Percentiles rank a stretch among this genome's conserved stretches.
Evolutionary conservation across 768 basidiomycete genomes (phyloP).

Genomic region (Serendipita sp.): DNA sequence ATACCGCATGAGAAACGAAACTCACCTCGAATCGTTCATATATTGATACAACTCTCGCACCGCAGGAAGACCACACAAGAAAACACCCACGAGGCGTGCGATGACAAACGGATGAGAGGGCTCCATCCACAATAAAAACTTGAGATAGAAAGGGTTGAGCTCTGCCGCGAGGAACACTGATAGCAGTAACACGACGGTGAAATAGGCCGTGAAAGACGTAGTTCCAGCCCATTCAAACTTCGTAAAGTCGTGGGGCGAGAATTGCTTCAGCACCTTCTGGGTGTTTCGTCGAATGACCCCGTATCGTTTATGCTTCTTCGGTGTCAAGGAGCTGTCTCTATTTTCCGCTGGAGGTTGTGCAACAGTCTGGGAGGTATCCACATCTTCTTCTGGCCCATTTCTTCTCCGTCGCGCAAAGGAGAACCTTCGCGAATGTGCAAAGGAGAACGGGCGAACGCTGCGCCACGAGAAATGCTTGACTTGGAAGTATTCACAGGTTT

Average conservation of each 20-base stretch:
- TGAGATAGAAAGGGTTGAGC: slow-evolving; percentile 76
- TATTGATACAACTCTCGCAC: slow-evolving; percentile 74
- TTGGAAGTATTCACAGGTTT: slow-evolving; percentile 72
- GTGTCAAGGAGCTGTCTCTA: background rate
- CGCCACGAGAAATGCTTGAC: slow-evolving; percentile 33
- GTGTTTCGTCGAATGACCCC: slow-evolving; percentile 66
- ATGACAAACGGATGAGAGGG: slow-evolving; percentile 79
- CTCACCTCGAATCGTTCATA: slow-evolving; percentile 61
- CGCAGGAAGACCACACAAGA: slow-evolving; percentile 75
- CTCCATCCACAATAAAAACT: slow-evolving; percentile 79
- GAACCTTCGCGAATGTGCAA: background rate
- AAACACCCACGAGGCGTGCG: slow-evolving; percentile 51
- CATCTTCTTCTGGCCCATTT: background rate
- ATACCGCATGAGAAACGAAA: slow-evolving; percentile 8
- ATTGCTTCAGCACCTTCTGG: slow-evolving; percentile 62
- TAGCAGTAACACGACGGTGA: slow-evolving; percentile 57
- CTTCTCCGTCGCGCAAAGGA: background rate
- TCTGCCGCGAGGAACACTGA: slow-evolving; percentile 72
- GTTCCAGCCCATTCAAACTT: slow-evolving; percentile 77
- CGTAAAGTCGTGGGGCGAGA: slow-evolving; percentile 77
- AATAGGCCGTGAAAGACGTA: slow-evolving; percentile 56
- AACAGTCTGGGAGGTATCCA: background rate
- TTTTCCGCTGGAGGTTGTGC: background rate
- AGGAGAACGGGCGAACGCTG: background rate
- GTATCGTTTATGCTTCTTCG: slow-evolving; percentile 20